A percentile compares a stretch with the other conserved stretches of the same genome.
phyloP scores from a whole-genome alignment of 2,329 filamentous ascomycete species.

The Bipolaris victoriae region DNA sequence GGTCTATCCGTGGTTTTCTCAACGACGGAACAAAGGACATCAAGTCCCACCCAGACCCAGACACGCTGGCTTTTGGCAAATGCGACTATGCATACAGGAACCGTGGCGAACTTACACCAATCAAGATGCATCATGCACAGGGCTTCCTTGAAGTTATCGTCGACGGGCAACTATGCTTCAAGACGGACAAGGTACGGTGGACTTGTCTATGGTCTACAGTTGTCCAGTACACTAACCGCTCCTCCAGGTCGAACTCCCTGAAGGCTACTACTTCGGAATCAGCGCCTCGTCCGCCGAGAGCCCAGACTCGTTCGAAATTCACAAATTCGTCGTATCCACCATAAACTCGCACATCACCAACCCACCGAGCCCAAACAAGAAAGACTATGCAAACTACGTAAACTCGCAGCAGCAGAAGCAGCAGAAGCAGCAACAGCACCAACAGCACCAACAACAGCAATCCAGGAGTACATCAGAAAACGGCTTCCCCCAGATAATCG shows the following conservation, averaged over 20 bases:
- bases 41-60: constrained; percentile 75
- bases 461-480: constrained; percentile 24
- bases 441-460: constrained; percentile 20
- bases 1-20: constrained; percentile 87
- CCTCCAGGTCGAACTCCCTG: constrained; percentile 71
- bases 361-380: constrained; percentile 37
- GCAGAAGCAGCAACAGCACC: constrained; percentile 22
- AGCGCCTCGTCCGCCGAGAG: constrained; percentile 88
- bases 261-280: constrained; percentile 83
- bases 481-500: constrained; percentile 48
- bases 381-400: constrained; percentile 34
- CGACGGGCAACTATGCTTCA: constrained; percentile 82
- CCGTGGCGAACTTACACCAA: constrained; percentile 78
- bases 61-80: constrained; percentile 89
- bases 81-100: constrained; percentile 93
- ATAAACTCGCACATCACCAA: constrained; percentile 47
- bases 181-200: constrained; percentile 66
- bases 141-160: constrained; percentile 76
- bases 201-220: not conserved
- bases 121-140: constrained; percentile 74
- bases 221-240: constrained; percentile 6
- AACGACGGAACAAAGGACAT: constrained; percentile 89
- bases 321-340: constrained; percentile 78
- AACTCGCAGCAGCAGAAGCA: constrained; percentile 42
- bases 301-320: constrained; percentile 93